phyloP scores from a whole-genome alignment of 2,329 filamentous ascomycete species.

The Diplodia seriata region DNA sequence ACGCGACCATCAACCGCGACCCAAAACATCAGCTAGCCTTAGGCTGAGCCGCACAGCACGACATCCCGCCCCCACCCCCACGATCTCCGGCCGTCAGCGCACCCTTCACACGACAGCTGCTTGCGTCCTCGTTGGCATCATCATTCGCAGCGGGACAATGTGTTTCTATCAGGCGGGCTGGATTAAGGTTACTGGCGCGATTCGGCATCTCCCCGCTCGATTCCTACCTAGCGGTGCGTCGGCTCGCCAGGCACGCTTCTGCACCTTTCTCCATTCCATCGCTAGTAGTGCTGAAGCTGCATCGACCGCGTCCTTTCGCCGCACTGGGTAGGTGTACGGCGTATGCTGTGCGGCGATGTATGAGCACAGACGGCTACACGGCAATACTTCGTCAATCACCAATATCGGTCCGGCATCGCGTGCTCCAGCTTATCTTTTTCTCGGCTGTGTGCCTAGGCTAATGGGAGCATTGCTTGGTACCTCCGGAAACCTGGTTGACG shows the following conservation, averaged over 20 bases:
- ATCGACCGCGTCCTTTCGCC: background rate
- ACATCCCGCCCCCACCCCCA: background rate
- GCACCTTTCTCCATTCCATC: background rate
- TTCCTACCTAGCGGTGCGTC: background rate
- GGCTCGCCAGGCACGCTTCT: background rate
- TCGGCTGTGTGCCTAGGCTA: background rate
- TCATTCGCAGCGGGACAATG: background rate
- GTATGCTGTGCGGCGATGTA: background rate
- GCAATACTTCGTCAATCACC: background rate
- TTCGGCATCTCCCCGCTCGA: background rate
- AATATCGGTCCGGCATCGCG: background rate
- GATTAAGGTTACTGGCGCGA: background rate
- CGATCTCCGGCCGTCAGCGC: too few relatives aligned
- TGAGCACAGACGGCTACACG: background rate
- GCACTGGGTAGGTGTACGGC: background rate
- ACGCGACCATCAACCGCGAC: slow-evolving; percentile 9
- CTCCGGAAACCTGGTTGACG: background rate
- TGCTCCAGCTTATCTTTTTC: background rate
- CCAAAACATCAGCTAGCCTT: background rate
- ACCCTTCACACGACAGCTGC: background rate
- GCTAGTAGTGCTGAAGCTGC: background rate
- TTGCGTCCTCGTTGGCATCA: background rate
- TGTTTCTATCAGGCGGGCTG: background rate
- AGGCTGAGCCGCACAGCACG: background rate
- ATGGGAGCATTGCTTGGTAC: background rate